Percentiles rank a stretch among this genome's conserved stretches.
These are phyloP conservation scores for Oxytropis ochrocephala DNA, from an alignment of 306 rosid species.

Conservation along the genomic window DNA sequence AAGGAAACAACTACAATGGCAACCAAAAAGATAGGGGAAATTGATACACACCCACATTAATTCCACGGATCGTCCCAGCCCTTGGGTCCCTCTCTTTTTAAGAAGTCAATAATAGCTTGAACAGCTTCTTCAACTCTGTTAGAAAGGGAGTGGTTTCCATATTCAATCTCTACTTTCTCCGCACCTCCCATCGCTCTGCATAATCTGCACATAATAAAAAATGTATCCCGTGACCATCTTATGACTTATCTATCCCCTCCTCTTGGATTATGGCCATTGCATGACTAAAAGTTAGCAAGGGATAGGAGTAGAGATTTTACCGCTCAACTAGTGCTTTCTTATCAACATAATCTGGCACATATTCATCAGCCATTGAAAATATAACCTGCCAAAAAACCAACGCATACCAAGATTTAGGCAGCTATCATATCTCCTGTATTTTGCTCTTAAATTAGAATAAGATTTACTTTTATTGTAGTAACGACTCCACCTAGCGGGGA, in stretches of 20 bases:
- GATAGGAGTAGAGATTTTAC: slow-evolving; percentile 37
- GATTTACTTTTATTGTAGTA: slow-evolving; percentile 2
- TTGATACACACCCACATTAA: slow-evolving; percentile 23
- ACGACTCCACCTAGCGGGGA: background rate
- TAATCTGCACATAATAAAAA: slow-evolving; percentile 50
- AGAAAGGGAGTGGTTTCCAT: slow-evolving; percentile 95
- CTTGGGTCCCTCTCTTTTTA: slow-evolving; percentile 84
- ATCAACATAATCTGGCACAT: slow-evolving; percentile 93
- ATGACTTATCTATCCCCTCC: background rate
- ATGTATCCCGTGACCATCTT: background rate
- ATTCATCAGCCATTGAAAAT: slow-evolving; percentile 90
- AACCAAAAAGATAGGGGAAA: background rate
- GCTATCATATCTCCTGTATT: background rate
- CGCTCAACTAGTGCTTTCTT: slow-evolving; percentile 78
- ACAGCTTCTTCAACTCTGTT: slow-evolving; percentile 87
- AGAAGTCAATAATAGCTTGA: slow-evolving; percentile 66
- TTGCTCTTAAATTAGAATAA: background rate
- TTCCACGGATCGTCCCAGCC: slow-evolving; percentile 99
- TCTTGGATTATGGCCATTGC: background rate
- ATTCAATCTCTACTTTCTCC: slow-evolving; percentile 81
- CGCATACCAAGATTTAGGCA: background rate
- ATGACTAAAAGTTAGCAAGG: background rate
- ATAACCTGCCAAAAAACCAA: slow-evolving; percentile 58
- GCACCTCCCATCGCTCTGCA: slow-evolving; percentile 96
- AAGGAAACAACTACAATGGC: background rate